A percentile compares a stretch with the other conserved stretches of the same genome.
Evolutionary conservation across 306 rosid genomes (phyloP).

Genomic region (Fragaria iinumae): DNA sequence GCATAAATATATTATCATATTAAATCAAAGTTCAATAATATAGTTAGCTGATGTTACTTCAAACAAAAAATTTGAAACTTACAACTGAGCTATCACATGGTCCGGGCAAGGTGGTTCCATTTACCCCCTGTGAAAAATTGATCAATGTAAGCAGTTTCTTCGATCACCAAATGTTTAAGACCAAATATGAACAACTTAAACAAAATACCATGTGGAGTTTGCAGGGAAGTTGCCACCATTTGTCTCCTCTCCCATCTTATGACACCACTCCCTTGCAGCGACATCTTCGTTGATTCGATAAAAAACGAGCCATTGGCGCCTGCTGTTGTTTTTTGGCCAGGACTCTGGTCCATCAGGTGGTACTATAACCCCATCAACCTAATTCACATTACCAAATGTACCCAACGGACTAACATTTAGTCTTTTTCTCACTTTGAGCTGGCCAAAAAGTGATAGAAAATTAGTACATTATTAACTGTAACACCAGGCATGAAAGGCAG

Average conservation of each 20-base stretch:
- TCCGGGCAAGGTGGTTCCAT: constrained; percentile 57
- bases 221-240: constrained; percentile 99
- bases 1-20: constrained; percentile 17
- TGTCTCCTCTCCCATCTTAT: constrained; percentile 83
- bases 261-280: constrained; percentile 67
- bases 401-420: neutral
- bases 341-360: constrained; percentile 93
- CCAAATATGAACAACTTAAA: neutral
- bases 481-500: constrained; percentile 49
- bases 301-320: constrained; percentile 77
- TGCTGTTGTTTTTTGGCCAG: constrained; percentile 67
- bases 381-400: constrained; percentile 26
- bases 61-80: constrained; percentile 23
- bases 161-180: neutral
- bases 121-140: constrained; percentile 43
- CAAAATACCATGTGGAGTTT: constrained; percentile 74
- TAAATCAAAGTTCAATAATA: neutral
- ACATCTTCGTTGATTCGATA: constrained; percentile 57
- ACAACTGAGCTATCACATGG: constrained; percentile 90
- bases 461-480: constrained; percentile 45
- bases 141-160: constrained; percentile 15
- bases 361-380: constrained; percentile 73
- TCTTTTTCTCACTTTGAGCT: constrained; percentile 3
- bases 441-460: constrained; percentile 3
- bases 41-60: neutral